phyloP scores from a whole-genome alignment of 1,139 yeast genomes.

The Candida sp. region DNA sequence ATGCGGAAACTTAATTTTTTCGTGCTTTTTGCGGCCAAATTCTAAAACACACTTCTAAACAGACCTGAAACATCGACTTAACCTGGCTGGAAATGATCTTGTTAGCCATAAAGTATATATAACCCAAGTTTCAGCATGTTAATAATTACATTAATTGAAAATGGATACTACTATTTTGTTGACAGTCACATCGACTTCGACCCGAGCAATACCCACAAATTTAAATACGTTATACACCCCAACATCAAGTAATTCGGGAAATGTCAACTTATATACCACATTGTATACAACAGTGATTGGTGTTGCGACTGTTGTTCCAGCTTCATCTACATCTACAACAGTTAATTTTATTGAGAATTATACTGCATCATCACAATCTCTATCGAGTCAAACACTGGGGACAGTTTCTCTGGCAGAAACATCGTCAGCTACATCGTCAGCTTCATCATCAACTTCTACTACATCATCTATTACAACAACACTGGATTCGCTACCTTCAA shows the following conservation, averaged over 20 bases:
- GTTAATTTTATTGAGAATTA: neutral
- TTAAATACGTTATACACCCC: neutral
- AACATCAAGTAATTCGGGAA: neutral
- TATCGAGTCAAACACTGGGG: too few species aligned
- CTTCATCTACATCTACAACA: neutral
- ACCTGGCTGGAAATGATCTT: neutral
- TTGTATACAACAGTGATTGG: neutral
- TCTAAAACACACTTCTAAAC: neutral
- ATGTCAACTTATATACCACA: neutral
- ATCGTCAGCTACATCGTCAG: constrained; percentile 4
- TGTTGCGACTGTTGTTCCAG: neutral
- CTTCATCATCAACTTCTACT: constrained; percentile 4
- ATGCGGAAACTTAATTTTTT: neutral
- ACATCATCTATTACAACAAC: constrained; percentile 3
- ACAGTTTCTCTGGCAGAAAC: neutral
- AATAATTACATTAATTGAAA: neutral
- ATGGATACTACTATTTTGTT: constrained; percentile 3
- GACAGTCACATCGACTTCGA: constrained; percentile 4
- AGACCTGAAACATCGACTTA: neutral
- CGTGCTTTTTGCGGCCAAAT: neutral
- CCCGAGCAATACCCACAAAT: constrained; percentile 1
- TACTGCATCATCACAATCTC: neutral
- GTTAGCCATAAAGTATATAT: neutral
- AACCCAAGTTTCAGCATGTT: neutral
- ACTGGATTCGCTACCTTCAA: constrained; percentile 2